Percentiles rank a stretch among this genome's conserved stretches.
Conservation (phyloP, 1,284 basidiomycete genomes). For the Paramarasmius palmivorus region DNA sequence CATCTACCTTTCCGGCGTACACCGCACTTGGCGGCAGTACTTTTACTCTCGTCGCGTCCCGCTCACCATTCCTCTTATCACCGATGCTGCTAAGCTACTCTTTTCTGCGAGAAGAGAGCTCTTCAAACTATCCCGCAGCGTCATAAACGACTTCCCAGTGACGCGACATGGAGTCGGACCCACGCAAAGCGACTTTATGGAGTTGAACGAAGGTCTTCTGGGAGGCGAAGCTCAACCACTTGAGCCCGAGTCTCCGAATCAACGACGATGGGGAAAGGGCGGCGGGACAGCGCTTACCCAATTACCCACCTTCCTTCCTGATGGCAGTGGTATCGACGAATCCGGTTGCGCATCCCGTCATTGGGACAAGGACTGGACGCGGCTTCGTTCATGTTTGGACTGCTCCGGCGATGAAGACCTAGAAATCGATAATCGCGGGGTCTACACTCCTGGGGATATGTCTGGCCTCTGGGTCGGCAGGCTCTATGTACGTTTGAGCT, state of each 20-base stretch:
- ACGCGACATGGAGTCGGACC: conserved; percentile 30
- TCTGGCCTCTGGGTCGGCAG: not conserved
- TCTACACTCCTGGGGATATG: not conserved
- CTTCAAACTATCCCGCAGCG: conserved; percentile 45
- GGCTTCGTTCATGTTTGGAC: conserved; percentile 50
- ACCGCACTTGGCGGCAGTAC: conserved; percentile 21
- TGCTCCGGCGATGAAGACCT: conserved; percentile 33
- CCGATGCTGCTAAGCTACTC: conserved; percentile 60
- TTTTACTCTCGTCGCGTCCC: conserved; percentile 43
- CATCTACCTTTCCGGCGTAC: conserved; percentile 46
- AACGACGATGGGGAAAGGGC: not conserved
- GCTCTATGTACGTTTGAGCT: not conserved
- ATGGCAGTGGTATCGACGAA: conserved; percentile 20
- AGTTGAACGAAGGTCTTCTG: conserved; percentile 46
- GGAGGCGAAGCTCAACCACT: conserved; percentile 21
- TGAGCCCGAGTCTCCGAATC: not conserved
- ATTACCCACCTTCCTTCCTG: not conserved
- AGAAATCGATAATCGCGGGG: not conserved
- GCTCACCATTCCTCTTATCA: conserved; percentile 49
- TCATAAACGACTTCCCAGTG: conserved; percentile 36
- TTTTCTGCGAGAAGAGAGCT: conserved; percentile 62
- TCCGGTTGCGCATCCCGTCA: conserved; percentile 34
- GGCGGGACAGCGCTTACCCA: conserved; percentile 10
- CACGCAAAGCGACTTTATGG: conserved; percentile 60
- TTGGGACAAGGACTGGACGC: conserved; percentile 65